Conservation (phyloP, 257 asterid genomes). For the Solanum pinnatisectum region DNA sequence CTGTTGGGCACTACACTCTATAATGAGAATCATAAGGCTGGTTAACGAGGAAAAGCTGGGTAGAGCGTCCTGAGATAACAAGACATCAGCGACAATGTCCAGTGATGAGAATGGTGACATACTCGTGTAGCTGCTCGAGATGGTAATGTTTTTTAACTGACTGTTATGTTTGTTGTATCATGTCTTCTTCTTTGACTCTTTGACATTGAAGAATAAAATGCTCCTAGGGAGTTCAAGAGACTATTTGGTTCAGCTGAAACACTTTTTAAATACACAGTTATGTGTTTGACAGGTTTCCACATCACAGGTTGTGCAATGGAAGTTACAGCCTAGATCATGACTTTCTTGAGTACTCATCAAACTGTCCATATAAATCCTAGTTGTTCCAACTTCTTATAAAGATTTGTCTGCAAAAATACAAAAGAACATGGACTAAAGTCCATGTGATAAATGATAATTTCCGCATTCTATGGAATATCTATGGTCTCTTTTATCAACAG, state of each 20-base stretch:
- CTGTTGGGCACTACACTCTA: not conserved
- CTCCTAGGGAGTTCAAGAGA: not conserved
- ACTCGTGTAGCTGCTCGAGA: not conserved
- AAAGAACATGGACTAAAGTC: not conserved
- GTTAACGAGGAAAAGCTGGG: not conserved
- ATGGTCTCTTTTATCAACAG: not conserved
- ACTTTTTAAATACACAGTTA: not conserved
- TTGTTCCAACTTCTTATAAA: not conserved
- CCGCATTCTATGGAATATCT: constrained; percentile 7
- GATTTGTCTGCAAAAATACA: not conserved
- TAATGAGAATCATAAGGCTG: not conserved
- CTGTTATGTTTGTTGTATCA: not conserved
- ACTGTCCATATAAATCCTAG: not conserved
- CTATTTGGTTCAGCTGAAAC: not conserved
- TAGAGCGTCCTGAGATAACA: not conserved
- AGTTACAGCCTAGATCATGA: not conserved
- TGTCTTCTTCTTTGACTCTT: not conserved
- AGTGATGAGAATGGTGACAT: not conserved
- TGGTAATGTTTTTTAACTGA: not conserved
- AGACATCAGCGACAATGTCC: not conserved
- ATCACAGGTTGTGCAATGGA: not conserved
- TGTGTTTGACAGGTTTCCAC: not conserved
- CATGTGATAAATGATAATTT: constrained; percentile 15
- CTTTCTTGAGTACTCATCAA: not conserved
- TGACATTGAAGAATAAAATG: not conserved